Percentiles rank a stretch among this genome's conserved stretches.
These are phyloP conservation scores for Vitis rotundifolia DNA, from an alignment of 164 flowering plant species.

Conservation along the genomic window DNA sequence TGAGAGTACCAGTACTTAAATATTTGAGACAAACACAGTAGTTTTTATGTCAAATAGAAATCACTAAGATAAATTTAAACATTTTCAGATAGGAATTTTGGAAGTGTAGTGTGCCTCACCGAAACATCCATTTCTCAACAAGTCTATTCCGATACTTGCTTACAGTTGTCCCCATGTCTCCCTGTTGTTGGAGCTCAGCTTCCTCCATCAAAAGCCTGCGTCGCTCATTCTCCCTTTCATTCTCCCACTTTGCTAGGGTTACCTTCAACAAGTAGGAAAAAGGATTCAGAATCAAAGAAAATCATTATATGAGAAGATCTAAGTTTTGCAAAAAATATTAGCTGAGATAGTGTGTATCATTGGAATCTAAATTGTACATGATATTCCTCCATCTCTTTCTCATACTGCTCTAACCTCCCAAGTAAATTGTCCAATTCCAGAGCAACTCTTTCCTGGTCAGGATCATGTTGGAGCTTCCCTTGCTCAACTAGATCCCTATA, in stretches of 20 bases:
- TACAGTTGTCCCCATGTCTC: slow-evolving; percentile 41
- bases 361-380: slow-evolving; percentile 42
- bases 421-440: slow-evolving; percentile 63
- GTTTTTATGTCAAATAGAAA: too few relatives aligned
- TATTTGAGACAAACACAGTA: too few relatives aligned
- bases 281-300: neutral
- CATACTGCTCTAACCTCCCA: slow-evolving; percentile 78
- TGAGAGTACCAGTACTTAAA: too few relatives aligned
- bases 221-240: slow-evolving; percentile 61
- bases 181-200: slow-evolving; percentile 70
- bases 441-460: slow-evolving; percentile 84
- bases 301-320: too few relatives aligned
- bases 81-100: neutral
- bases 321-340: neutral
- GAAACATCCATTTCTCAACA: slow-evolving; percentile 46
- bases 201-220: slow-evolving; percentile 76
- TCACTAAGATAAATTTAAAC: neutral
- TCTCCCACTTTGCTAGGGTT: slow-evolving; percentile 71
- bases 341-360: too few relatives aligned
- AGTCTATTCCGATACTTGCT: slow-evolving; percentile 45
- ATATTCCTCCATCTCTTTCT: slow-evolving; percentile 85
- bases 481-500: slow-evolving; percentile 63
- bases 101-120: slow-evolving; percentile 39
- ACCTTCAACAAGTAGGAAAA: slow-evolving; percentile 31
- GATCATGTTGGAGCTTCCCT: slow-evolving; percentile 81